Evolutionary conservation across 805 yeast species (phyloP).

Genomic region (Saturnispora hagleri): DNA sequence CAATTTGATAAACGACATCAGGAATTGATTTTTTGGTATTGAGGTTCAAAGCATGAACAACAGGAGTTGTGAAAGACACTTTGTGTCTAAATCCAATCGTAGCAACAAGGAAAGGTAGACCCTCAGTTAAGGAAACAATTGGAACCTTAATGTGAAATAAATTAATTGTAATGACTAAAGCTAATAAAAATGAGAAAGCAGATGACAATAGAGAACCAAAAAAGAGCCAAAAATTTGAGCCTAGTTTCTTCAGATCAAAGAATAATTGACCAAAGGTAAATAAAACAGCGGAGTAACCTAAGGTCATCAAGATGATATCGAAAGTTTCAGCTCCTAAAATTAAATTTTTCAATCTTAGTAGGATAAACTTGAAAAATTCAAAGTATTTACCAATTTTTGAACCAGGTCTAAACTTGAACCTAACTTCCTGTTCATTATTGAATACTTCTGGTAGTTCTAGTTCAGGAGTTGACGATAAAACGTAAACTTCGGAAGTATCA

Average conservation of each 20-base stretch:
- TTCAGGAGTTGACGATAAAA: slow-evolving; percentile 25
- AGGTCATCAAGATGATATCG: slow-evolving; percentile 68
- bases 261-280: slow-evolving; percentile 71
- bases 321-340: slow-evolving; percentile 72
- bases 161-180: slow-evolving; percentile 53
- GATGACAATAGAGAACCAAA: slow-evolving; percentile 72
- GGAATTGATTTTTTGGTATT: slow-evolving; percentile 23
- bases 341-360: slow-evolving; percentile 34
- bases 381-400: slow-evolving; percentile 48
- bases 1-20: slow-evolving; percentile 25
- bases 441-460: slow-evolving; percentile 18
- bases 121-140: slow-evolving; percentile 71
- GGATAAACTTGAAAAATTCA: slow-evolving; percentile 37
- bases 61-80: slow-evolving; percentile 56
- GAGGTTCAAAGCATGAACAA: slow-evolving; percentile 33
- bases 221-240: slow-evolving; percentile 84
- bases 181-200: slow-evolving; percentile 74
- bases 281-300: slow-evolving; percentile 84
- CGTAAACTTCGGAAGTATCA: slow-evolving; percentile 34
- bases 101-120: slow-evolving; percentile 87
- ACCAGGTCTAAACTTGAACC: slow-evolving; percentile 53
- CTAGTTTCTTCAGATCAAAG: slow-evolving; percentile 62
- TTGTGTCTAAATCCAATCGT: slow-evolving; percentile 88
- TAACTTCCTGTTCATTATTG: slow-evolving; percentile 23
- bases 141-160: slow-evolving; percentile 55